Conservation (phyloP, 2,329 filamentous ascomycete species). For the Colletotrichum sp. region DNA sequence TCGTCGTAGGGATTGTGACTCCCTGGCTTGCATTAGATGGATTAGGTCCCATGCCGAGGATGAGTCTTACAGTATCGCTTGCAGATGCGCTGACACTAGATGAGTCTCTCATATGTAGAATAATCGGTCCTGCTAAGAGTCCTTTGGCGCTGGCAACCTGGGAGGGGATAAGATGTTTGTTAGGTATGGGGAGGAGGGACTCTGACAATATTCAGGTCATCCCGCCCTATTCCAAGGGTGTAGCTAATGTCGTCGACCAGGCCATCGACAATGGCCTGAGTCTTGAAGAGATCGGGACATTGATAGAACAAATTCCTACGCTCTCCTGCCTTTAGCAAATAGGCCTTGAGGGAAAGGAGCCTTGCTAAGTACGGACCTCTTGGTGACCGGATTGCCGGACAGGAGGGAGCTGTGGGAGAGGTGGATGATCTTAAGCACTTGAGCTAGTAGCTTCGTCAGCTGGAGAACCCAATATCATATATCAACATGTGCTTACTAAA, state of each 20-base stretch:
- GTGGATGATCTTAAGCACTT: conserved; percentile 63
- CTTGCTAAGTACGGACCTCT: conserved; percentile 52
- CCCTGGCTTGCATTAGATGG: conserved; percentile 47
- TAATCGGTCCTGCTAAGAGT: conserved; percentile 65
- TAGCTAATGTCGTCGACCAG: conserved; percentile 77
- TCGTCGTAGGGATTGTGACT: conserved; percentile 61
- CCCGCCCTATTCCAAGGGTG: conserved; percentile 68
- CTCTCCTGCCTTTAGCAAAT: neutral
- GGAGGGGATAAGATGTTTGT: rapidly evolving
- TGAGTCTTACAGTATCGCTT: conserved; percentile 32
- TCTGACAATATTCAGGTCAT: conserved; percentile 72
- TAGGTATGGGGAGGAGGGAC: neutral
- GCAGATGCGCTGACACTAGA: conserved; percentile 29
- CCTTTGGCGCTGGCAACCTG: conserved; percentile 79
- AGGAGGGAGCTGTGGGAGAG: conserved; percentile 64
- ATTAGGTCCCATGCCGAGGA: neutral
- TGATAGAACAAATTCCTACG: conserved; percentile 81
- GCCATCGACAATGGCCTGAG: conserved; percentile 71
- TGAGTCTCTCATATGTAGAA: conserved; percentile 31
- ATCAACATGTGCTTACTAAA: conserved; percentile 49
- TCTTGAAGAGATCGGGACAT: conserved; percentile 73
- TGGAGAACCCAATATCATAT: neutral
- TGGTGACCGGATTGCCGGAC: conserved; percentile 61
- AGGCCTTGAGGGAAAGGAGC: no score
- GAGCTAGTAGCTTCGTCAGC: conserved; percentile 43